Evolutionary conservation across 441 rosid genomes (phyloP), one percentile per base, ranked within the genome.

Genomic region (Eugenia klotzschiana): DNA sequence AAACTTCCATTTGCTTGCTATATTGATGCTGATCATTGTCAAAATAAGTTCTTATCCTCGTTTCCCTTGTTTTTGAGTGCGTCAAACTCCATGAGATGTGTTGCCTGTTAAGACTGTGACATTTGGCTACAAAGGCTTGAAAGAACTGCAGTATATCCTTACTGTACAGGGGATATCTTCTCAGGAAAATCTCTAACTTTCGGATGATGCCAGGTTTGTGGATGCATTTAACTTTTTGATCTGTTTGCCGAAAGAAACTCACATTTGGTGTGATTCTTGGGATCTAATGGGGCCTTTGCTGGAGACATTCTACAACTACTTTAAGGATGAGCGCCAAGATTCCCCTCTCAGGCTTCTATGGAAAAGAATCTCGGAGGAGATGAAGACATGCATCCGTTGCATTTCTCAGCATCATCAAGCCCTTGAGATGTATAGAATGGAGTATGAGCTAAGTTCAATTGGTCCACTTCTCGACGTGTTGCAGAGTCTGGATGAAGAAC

Each of bases 401-500:
- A 88, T 94, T 86, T 94, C 92, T 86, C 98, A 96, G 91, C 99
- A 97, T 80, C 98, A 97, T 89, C 98, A 94, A 89, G 94, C 98
- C 69, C 95, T 92, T 79, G 93, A 93, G 89, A 93, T 91, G 93
- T 97, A 93, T 85, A 87, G 84, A 58, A 73, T 13, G 85, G 98
- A 97, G 91, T 97, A 92, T 43, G 99, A 97, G 88, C 86, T 85
- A 51, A 85, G 87, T 86, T 91, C 96, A 80, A 91, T 96, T 53
- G 97, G 95, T 83, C 99, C 97, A 54, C 94, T 97, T 69, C 98
- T 97, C 77, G 89, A 84, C 20, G 98, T 96, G 52, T 79, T 97
- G 88, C 89, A 84, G n/a, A 86, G 87, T 80, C 94, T 97, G 87
- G 99, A 96, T 60, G 97, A 94, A 89, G 98, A 96, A 83, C 93